Base-by-base conservation (phyloP, 371 early-diverging fungal genomes). In the Syncephalastrum racemosum region DNA sequence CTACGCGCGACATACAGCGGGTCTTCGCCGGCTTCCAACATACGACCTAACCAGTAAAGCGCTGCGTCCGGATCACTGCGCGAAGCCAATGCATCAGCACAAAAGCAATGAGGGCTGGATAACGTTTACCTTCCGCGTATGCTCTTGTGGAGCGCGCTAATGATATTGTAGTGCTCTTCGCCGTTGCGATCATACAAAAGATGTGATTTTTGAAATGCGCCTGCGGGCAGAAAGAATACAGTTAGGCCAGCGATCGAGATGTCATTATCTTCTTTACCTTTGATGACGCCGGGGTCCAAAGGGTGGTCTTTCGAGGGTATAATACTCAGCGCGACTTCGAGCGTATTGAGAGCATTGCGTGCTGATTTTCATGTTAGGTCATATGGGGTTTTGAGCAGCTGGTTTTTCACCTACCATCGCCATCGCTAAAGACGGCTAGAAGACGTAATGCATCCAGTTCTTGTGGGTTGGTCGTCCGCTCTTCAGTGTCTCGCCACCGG, bases 21-120 rank as follows among this genome's bases (percentile, higher is more conserved):
- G 63, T 95, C 95, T 67, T 95, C 95, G 41, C 95, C 95, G 27
- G 86, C 88, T 51, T 81, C 85, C 8, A 95, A 71, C 94, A 95
- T 95, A 7, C 95, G 79, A 0, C 90, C 92, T 1, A 95, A 70
- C 94, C 94, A 95, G 67, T 95, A 95, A 4, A 95, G 62, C 0
- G 90, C 84, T 0, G 90, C 90, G 70, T 89, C 76, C 10, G 73
- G 83, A 63, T 90, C 89, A 63, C 89, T 82, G 50, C 46, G 31
- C n/a, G n/a, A n/a, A n/a, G n/a, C n/a, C n/a, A n/a, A n/a, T n/a
- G n/a, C n/a, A n/a, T n/a, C n/a, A n/a, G n/a, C n/a, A n/a, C n/a
- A n/a, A n/a, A n/a, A n/a, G n/a, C n/a, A n/a, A 15, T 4, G 19
- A 49, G 31, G 13, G 20, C 19, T 23, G 14, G 19, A 52, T 41